Base-by-base conservation (phyloP, 2,329 filamentous ascomycete species). In the Botrytis byssoidea region DNA sequence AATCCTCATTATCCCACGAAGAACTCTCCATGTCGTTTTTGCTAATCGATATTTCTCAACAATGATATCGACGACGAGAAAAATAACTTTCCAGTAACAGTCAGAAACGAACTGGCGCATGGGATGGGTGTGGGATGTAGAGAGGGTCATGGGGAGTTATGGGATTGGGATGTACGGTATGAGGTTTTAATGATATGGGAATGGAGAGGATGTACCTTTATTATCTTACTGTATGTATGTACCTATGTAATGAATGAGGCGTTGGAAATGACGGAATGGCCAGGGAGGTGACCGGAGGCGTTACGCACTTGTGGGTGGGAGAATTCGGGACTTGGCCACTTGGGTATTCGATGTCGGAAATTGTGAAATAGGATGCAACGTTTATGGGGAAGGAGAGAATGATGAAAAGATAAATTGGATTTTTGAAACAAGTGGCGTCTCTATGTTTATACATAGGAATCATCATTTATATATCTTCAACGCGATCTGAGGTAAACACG, bases 41-140 rank as follows among this genome's bases (percentile, higher is more conserved):
- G n/a, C n/a, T 29, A 44, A 59, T 42, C 66, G 22, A 32, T 42
- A 59, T 42, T 59, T 69, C 4, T 69, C 66, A 4, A 57, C 25
- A 4, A 69, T 59, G 10, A 59, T 69, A 57, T 57, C 48, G 10
- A 59, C 25, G 35, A 59, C 25, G 22, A 69, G 51, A 32, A 69
- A 69, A 22, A 69, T 69, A 9, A 69, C 66, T 57, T 57, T 69
- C 66, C 66, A 69, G 35, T 59, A 69, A 44, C 66, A 69, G 18
- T 69, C 48, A 35, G 66, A 69, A 29, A 69, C 44, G n/a, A 69
- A 69, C 48, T 51, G 48, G 51, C 66, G 66, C 8, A 69, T 35
- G 22, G 66, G 66, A 40, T 8, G 48, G 2, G 66, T 12, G 9
- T 40, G 48, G 22, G 25, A 18, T 22, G 66, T 42, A 35, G 35